Percentiles rank a stretch among this genome's conserved stretches.
Evolutionary conservation across 2,329 filamentous ascomycete genomes (phyloP).

Genomic region (Geosmithia flava): DNA sequence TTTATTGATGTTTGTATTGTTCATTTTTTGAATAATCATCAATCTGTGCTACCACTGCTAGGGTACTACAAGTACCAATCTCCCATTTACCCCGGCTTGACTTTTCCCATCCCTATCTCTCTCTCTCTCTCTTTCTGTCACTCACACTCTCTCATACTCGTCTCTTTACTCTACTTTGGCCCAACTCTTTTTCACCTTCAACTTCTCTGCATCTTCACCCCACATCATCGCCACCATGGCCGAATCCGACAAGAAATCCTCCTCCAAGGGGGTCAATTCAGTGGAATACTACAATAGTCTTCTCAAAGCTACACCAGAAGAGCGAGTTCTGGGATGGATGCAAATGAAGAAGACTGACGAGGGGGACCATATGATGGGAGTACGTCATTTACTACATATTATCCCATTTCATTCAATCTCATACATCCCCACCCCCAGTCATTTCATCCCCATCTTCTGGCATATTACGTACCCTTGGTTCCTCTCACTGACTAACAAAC

Average conservation of each 20-base stretch:
- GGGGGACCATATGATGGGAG: not conserved
- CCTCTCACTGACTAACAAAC: not conserved
- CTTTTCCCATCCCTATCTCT: too few relatives aligned
- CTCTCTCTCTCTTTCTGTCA: too few relatives aligned
- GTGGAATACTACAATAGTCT: not conserved
- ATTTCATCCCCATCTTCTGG: not conserved
- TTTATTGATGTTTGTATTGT: too few relatives aligned
- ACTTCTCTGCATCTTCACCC: not conserved
- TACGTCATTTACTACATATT: not conserved
- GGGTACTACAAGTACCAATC: too few relatives aligned
- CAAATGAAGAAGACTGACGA: not conserved
- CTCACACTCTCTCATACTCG: not conserved
- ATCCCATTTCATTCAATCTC: too few relatives aligned
- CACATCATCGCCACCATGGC: not conserved
- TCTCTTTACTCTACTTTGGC: not conserved
- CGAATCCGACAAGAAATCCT: not conserved
- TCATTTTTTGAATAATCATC: too few relatives aligned
- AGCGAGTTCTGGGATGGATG: not conserved
- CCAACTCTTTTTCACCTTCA: not conserved
- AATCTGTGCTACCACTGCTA: too few relatives aligned
- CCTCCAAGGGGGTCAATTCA: not conserved
- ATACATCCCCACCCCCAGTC: not conserved
- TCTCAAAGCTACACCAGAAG: slow-evolving; percentile 12
- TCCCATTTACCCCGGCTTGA: too few relatives aligned
- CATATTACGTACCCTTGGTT: too few relatives aligned